Evolutionary conservation across 1,284 basidiomycete genomes (phyloP), one percentile per base, ranked within the genome.

Genomic region (Moesziomyces antarcticus): DNA sequence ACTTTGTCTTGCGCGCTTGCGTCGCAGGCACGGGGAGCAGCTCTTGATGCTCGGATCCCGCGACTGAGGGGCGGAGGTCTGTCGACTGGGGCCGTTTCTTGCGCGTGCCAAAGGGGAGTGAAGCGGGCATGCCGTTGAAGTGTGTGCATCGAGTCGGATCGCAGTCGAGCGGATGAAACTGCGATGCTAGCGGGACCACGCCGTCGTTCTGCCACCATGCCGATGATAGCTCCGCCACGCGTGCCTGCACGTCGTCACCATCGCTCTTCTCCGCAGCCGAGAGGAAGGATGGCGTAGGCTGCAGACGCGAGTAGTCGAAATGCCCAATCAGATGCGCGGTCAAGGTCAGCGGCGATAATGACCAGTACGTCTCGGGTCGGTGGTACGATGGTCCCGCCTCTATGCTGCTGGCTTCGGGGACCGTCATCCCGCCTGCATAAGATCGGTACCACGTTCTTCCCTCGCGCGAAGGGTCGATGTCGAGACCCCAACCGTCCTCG

Each of bases 181-280:
- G 76, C 18, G 60, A 66, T 4, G 76, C 76, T 0, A 78, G 33
- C 3, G 76, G 76, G 5, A 78, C 74, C 13, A 78, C 70, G 3
- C 76, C 76, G 37, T 78, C 76, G 46, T 78, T 78, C 10, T 54
- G 52, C 60, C 65, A 73, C 75, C 75, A 78, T 0, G 37, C 44
- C 20, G 52, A 40, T 3, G 59, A 13, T 18, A 70, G 11, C 24
- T 9, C 20, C 30, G 43, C 20, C 54, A 37, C 46, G 30, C 30
- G 30, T 18, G 9, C 6, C 4, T 37, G 9, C 30, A 10, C 27
- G 22, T 25, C 22, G 14, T 20, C 24, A 49, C 33, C 33, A 9
- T 27, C 54, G 10, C 30, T 22, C 27, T 24, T 21, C 9, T 53
- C 42, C 4, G 3, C 14, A 14, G 7, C 5, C 13, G 25, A 18